phyloP scores from a whole-genome alignment of 2,329 filamentous ascomycete species.

The Aspergillus luchuensis region DNA sequence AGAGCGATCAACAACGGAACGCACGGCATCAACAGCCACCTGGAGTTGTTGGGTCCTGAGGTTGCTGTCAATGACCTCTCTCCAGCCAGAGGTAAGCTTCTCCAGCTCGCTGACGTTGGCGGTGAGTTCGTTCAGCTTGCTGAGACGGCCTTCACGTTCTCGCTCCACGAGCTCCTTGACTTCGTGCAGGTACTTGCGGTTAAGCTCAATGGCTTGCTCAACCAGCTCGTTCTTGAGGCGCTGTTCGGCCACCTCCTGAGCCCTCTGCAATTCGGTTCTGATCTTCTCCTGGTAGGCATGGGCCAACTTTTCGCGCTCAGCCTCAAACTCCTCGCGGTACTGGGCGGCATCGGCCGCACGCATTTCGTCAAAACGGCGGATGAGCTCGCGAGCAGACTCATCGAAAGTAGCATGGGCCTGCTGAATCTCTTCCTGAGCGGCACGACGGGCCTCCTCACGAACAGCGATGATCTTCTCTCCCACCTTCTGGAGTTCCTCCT shows the following conservation, averaged over 20 bases:
- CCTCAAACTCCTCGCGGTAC: conserved; percentile 86
- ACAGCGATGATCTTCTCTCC: conserved; percentile 75
- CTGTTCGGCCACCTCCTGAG: conserved; percentile 78
- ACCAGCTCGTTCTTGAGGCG: conserved; percentile 81
- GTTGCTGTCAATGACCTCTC: conserved; percentile 84
- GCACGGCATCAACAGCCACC: conserved; percentile 91
- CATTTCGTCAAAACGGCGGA: conserved; percentile 80
- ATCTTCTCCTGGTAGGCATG: conserved; percentile 78
- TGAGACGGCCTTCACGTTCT: conserved; percentile 82
- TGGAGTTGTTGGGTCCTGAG: conserved; percentile 94
- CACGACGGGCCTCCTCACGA: conserved; percentile 67
- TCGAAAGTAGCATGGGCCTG: conserved; percentile 78
- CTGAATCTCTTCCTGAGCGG: conserved; percentile 74
- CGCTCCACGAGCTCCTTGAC: conserved; percentile 81
- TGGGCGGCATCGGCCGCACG: conserved; percentile 78
- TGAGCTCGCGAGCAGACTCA: conserved; percentile 80
- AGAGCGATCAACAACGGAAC: conserved; percentile 75
- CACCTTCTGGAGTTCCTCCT: conserved; percentile 76
- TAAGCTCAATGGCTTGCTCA: conserved; percentile 86
- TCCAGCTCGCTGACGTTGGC: conserved; percentile 79
- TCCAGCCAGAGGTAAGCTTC: conserved; percentile 85
- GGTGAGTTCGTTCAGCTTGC: conserved; percentile 80
- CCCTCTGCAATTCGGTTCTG: conserved; percentile 74
- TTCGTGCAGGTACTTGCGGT: conserved; percentile 77
- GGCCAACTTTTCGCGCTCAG: conserved; percentile 78